These are phyloP conservation scores for Bigelowiella natans DNA, from an alignment of 78 protist species.

Conservation along the genomic window DNA sequence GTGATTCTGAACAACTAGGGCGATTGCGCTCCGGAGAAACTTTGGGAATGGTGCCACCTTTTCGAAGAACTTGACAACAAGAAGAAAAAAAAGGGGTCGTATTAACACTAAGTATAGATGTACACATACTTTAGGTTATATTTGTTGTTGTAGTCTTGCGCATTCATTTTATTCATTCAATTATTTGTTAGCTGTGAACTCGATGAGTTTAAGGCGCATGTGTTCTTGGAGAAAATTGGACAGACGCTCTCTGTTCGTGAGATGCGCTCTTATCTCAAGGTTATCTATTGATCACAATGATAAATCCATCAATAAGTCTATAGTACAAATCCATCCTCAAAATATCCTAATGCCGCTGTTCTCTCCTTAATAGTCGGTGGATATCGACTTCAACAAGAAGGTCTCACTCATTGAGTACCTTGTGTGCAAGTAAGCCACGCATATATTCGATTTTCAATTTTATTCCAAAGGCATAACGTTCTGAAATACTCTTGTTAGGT, in stretches of 20 bases:
- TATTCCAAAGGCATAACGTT: background rate
- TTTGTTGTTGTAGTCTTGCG: background rate
- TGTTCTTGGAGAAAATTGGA: background rate
- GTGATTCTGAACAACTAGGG: too few relatives aligned
- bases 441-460: background rate
- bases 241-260: background rate
- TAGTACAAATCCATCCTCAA: too few relatives aligned
- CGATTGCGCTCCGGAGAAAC: background rate
- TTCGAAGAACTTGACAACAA: background rate
- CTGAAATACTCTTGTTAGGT: background rate
- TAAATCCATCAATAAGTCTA: too few relatives aligned
- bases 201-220: background rate
- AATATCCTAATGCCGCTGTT: too few relatives aligned
- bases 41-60: background rate
- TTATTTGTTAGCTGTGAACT: background rate
- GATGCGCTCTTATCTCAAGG: background rate
- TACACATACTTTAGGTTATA: background rate
- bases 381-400: background rate
- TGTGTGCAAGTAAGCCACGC: background rate
- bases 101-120: background rate
- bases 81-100: background rate
- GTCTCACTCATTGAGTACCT: background rate
- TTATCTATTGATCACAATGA: too few relatives aligned
- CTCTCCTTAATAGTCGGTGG: background rate
- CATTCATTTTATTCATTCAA: too few relatives aligned